These are phyloP conservation scores for Ophiosphaerella herpotricha DNA, from an alignment of 2,329 filamentous ascomycete species.

Conservation along the genomic window DNA sequence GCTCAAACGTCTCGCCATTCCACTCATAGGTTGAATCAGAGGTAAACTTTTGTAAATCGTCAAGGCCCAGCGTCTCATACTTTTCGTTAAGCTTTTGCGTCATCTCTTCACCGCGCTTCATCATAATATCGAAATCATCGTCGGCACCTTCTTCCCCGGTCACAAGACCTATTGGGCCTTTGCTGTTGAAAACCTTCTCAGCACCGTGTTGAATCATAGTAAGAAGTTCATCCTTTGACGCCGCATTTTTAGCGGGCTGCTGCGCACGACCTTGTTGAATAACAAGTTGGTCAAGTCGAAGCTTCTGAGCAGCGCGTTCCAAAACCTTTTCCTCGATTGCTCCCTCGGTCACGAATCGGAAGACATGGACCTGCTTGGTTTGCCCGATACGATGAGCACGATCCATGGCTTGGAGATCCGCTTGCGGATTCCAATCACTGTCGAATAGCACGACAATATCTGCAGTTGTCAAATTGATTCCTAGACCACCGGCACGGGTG, in stretches of 20 bases:
- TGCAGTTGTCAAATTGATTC: constrained; percentile 93
- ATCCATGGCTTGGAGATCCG: constrained; percentile 98
- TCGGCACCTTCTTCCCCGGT: constrained; percentile 71
- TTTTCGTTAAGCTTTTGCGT: constrained; percentile 90
- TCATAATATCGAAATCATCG: constrained; percentile 87
- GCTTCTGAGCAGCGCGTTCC: constrained; percentile 93
- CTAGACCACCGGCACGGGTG: constrained; percentile 90
- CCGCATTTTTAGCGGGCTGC: constrained; percentile 84
- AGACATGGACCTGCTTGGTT: constrained; percentile 96
- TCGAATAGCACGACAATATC: constrained; percentile 97
- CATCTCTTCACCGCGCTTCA: constrained; percentile 82
- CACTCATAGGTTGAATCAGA: constrained; percentile 98
- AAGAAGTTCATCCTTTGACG: constrained; percentile 93
- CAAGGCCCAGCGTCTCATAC: constrained; percentile 95
- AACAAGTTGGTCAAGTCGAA: constrained; percentile 93
- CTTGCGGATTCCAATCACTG: constrained; percentile 98
- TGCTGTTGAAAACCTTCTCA: constrained; percentile 85
- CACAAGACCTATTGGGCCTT: constrained; percentile 66
- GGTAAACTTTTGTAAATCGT: constrained; percentile 96
- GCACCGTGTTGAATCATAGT: constrained; percentile 99
- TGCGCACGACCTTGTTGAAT: constrained; percentile 97
- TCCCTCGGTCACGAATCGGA: constrained; percentile 95
- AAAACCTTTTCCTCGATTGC: constrained; percentile 98
- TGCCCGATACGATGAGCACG: constrained; percentile 97
- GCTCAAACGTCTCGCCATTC: constrained; percentile 96